Conservation (phyloP, 2,329 filamentous ascomycete genomes). For the Orbilia ellipsospora region DNA sequence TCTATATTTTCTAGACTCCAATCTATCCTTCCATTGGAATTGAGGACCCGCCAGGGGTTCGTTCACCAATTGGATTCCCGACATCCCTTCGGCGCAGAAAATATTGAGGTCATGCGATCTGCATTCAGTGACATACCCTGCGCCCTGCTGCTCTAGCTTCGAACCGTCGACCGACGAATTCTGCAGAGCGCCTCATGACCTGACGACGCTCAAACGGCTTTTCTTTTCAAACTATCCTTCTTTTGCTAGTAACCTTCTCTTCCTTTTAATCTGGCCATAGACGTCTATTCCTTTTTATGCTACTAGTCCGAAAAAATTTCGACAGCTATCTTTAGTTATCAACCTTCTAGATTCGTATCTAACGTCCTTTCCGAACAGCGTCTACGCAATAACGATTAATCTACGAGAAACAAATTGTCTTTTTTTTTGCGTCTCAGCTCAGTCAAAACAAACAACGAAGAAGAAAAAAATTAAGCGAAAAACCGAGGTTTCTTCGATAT, state of each 20-base stretch:
- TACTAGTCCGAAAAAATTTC: neutral
- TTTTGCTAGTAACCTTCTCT: slow-evolving; percentile 23
- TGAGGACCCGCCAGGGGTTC: neutral
- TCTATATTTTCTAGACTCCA: neutral
- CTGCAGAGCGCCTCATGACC: slow-evolving; percentile 40
- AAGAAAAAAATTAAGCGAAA: neutral
- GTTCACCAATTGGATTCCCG: neutral
- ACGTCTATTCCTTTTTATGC: neutral
- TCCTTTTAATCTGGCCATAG: neutral
- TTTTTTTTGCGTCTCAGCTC: neutral
- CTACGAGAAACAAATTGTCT: neutral
- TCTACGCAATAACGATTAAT: slow-evolving; percentile 2
- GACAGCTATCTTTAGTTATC: neutral
- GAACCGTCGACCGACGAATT: slow-evolving; percentile 23
- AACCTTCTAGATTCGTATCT: slow-evolving; percentile 5
- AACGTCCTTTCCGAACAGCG: neutral
- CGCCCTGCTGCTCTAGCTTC: slow-evolving; percentile 43
- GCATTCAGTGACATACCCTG: slow-evolving; percentile 33
- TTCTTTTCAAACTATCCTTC: neutral
- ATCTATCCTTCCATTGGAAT: neutral
- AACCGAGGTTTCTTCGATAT: neutral
- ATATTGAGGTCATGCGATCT: slow-evolving; percentile 54
- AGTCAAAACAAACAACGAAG: neutral
- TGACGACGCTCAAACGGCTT: slow-evolving; percentile 32
- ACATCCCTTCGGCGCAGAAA: slow-evolving; percentile 1